Evolutionary conservation across 2,329 filamentous ascomycete genomes (phyloP), one percentile per base, ranked within the genome.

Genomic region (Colletotrichum tropicale): DNA sequence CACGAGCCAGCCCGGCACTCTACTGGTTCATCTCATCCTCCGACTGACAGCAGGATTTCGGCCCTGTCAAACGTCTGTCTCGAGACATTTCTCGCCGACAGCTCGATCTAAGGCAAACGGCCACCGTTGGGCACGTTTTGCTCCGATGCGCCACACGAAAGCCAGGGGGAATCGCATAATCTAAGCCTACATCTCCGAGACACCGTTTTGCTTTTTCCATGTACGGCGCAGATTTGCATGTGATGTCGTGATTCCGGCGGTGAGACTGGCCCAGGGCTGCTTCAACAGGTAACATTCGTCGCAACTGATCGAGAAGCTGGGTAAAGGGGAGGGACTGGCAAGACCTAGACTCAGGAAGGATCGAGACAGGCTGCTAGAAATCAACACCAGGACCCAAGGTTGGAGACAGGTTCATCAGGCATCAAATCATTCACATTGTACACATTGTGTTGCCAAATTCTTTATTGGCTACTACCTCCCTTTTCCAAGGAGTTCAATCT

Each of bases 401-500:
- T 13, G 10, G 6, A 43, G 8, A 21, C 3, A 13, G 9, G 43
- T 21, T 48, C 10, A 48, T 48, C 6, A 48, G 13, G 43, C n/a
- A 48, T 48, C 43, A 48, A 48, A 21, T 48, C 43, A 13, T 48
- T 48, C 43, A 21, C 43, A 48, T 48, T 48, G n/a, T 48, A 48
- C n/a, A 48, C 36, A 15, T 3, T 24, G 4, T 70, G 38, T 58
- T 74, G 74, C 74, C 74, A 76, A 74, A 30, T 38, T 65, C 70
- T 73, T 76, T 7, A 76, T 76, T 76, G 74, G 74, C 74, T 61
- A 69, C 71, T 71, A 62, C 56, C 74, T 64, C 71, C 74, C 70
- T 71, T 75, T 76, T 76, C 74, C 74, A 76, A 76, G 74, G 74
- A 76, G 74, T 76, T 76, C 74, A 76, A 76, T 76, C 74, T 76